phyloP scores from a whole-genome alignment of 768 basidiomycete genomes.

The Kwoniella sp. region DNA sequence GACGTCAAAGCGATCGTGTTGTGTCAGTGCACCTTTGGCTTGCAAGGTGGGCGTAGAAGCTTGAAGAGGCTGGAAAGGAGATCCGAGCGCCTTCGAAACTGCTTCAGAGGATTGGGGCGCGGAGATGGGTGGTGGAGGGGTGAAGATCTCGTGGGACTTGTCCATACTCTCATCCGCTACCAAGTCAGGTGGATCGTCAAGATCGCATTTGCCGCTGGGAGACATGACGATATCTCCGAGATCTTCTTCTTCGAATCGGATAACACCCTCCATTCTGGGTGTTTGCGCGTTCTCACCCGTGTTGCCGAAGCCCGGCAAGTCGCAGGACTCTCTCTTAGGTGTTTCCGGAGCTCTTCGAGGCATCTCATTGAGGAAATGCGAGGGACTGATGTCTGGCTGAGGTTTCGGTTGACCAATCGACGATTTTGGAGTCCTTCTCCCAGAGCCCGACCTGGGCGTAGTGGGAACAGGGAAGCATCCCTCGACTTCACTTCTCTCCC shows the following conservation, averaged over 20 bases:
- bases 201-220: background rate
- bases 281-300: slow-evolving; percentile 2
- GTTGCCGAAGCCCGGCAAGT: background rate
- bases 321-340: slow-evolving; percentile 26
- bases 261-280: slow-evolving; percentile 1
- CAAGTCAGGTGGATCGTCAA: slow-evolving; percentile 3
- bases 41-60: background rate
- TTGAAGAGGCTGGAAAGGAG: slow-evolving; percentile 2
- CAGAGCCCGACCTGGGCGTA: slow-evolving; percentile 14
- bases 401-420: slow-evolving; percentile 42
- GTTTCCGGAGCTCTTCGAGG: slow-evolving; percentile 37
- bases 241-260: slow-evolving; percentile 15
- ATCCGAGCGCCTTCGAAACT: background rate
- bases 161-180: background rate
- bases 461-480: slow-evolving; percentile 22
- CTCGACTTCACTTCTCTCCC: slow-evolving; percentile 12
- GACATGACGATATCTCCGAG: slow-evolving; percentile 13
- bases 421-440: slow-evolving; percentile 28
- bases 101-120: background rate
- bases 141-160: slow-evolving; percentile 16
- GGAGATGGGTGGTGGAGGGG: background rate
- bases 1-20: background rate
- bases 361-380: slow-evolving; percentile 30
- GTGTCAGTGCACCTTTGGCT: background rate
- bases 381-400: slow-evolving; percentile 23